phyloP scores from a whole-genome alignment of 192 early-diverging fungal genomes.

The Rhizophagus clarus region DNA sequence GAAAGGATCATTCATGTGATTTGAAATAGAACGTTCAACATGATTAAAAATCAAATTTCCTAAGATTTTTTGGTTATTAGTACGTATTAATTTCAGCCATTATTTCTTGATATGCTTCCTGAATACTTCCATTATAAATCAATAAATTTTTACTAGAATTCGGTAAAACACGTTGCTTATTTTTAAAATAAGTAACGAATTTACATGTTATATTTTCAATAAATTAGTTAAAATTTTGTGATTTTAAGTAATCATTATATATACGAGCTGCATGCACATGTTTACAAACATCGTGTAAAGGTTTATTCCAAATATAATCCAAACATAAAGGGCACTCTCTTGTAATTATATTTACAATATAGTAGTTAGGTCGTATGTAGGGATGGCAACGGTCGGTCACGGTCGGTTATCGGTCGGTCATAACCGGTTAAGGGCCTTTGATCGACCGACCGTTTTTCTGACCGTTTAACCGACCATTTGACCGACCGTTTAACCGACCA shows the following conservation, averaged over 20 bases:
- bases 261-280: not conserved
- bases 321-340: not conserved
- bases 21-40: not conserved
- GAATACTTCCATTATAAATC: not conserved
- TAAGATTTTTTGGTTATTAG: not conserved
- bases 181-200: constrained; percentile 6
- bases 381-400: no score
- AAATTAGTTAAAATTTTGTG: not conserved
- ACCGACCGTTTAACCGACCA: no score
- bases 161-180: not conserved
- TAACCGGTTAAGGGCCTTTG: no score
- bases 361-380: not conserved
- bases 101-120: not conserved
- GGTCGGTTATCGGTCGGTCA: no score
- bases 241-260: not conserved
- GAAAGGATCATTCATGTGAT: not conserved
- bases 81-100: not conserved
- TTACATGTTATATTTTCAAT: not conserved
- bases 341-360: constrained; percentile 6
- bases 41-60: not conserved
- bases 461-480: no score
- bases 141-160: not conserved
- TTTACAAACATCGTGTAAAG: not conserved
- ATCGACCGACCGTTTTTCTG: no score
- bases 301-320: not conserved